Evolutionary conservation across 192 early-diverging fungal species (phyloP).

Genomic region (Backusella luteola): DNA sequence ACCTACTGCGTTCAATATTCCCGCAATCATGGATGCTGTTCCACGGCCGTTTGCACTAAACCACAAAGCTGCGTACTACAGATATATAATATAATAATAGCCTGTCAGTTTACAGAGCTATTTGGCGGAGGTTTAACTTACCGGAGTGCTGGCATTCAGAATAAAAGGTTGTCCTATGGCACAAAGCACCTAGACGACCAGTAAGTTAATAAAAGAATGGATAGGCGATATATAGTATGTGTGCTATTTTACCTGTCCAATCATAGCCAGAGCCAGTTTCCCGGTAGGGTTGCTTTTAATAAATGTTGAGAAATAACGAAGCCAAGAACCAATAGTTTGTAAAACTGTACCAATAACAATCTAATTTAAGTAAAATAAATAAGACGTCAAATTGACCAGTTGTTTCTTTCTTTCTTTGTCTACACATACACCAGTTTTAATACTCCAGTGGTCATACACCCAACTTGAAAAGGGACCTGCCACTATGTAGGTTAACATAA

Average conservation of each 20-base stretch:
- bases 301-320: conserved; percentile 45
- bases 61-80: conserved; percentile 53
- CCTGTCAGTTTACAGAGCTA: background rate
- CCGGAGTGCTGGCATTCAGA: conserved; percentile 48
- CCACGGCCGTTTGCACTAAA: conserved; percentile 46
- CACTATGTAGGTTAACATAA: conserved; percentile 43
- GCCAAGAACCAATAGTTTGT: conserved; percentile 45
- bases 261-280: conserved; percentile 39
- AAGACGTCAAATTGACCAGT: background rate
- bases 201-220: background rate
- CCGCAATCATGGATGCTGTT: conserved; percentile 50
- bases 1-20: conserved; percentile 6
- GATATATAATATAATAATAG: background rate
- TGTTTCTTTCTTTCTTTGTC: background rate
- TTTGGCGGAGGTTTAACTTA: conserved; percentile 7
- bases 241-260: conserved; percentile 41
- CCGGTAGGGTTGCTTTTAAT: conserved; percentile 29
- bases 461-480: conserved; percentile 40
- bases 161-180: conserved; percentile 53
- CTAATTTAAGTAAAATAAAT: conserved; percentile 15
- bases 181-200: conserved; percentile 15
- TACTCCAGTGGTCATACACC: conserved; percentile 41
- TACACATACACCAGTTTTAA: conserved; percentile 35
- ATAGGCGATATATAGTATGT: background rate
- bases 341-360: conserved; percentile 41